These are phyloP conservation scores for Melianthus villosus DNA, from an alignment of 441 rosid genomes.

Conservation along the genomic window DNA sequence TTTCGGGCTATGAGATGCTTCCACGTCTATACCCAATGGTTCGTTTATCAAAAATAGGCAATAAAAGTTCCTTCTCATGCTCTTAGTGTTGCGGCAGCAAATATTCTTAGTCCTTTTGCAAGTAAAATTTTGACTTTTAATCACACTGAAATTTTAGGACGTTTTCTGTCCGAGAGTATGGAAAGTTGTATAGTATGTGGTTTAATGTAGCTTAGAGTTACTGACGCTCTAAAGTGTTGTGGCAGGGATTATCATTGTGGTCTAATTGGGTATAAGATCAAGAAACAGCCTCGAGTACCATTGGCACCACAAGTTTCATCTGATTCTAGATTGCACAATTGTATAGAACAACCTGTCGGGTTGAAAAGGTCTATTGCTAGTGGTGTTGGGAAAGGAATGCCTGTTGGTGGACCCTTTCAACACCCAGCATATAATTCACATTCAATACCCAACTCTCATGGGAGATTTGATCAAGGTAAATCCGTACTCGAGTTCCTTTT, in stretches of 20 bases:
- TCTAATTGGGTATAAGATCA: constrained; percentile 56
- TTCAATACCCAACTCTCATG: neutral
- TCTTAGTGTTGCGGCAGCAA: too few relatives aligned
- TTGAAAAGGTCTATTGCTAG: constrained; percentile 14
- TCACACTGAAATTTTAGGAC: too few relatives aligned
- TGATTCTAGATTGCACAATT: constrained; percentile 13
- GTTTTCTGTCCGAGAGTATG: too few relatives aligned
- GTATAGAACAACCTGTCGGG: constrained; percentile 15
- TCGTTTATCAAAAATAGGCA: too few relatives aligned
- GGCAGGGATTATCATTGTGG: constrained; percentile 67
- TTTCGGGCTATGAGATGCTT: too few relatives aligned
- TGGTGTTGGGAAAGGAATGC: constrained; percentile 15
- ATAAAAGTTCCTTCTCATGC: too few relatives aligned
- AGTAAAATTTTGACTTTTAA: too few relatives aligned
- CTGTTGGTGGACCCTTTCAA: constrained; percentile 20
- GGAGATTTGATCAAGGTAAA: constrained; percentile 14
- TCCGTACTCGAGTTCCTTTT: constrained; percentile 6
- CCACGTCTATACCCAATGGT: too few relatives aligned
- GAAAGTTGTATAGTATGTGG: neutral
- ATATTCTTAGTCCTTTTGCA: too few relatives aligned
- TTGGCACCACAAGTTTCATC: constrained; percentile 15
- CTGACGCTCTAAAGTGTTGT: constrained; percentile 12
- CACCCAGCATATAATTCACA: too few relatives aligned
- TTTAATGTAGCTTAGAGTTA: constrained; percentile 6
- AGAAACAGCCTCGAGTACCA: constrained; percentile 28